Conservation (phyloP, 768 basidiomycete genomes). For the Rhodotorula paludigena region DNA sequence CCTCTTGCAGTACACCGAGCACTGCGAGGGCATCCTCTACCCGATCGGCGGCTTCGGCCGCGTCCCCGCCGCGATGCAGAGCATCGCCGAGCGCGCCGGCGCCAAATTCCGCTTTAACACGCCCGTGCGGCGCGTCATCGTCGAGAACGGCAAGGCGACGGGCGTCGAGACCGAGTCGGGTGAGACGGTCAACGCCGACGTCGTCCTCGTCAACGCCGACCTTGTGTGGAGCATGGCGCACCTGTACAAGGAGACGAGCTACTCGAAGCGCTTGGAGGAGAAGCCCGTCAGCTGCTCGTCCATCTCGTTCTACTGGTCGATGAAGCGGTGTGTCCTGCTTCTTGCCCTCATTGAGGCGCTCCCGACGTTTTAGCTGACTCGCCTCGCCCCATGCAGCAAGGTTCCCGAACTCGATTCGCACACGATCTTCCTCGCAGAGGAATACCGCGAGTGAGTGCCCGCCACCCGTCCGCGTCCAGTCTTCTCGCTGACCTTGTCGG, state of each 20-base stretch:
- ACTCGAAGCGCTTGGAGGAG: conserved; percentile 34
- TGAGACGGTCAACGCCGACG: conserved; percentile 34
- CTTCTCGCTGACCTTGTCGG: too few relatives aligned
- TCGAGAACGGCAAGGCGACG: conserved; percentile 42
- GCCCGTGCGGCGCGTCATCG: conserved; percentile 46
- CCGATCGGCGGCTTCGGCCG: conserved; percentile 43
- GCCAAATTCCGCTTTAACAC: conserved; percentile 48
- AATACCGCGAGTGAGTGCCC: conserved; percentile 49
- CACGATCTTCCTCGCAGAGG: conserved; percentile 52
- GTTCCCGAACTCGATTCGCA: conserved; percentile 47
- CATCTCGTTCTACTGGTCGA: conserved; percentile 52
- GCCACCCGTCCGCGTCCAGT: too few relatives aligned
- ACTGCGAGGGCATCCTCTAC: conserved; percentile 47
- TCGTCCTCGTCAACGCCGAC: conserved; percentile 51
- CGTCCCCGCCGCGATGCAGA: conserved; percentile 46
- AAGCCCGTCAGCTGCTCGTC: conserved; percentile 47
- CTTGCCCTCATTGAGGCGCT: background rate
- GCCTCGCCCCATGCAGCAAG: conserved; percentile 6
- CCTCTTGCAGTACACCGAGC: conserved; percentile 51
- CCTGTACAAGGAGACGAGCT: conserved; percentile 44
- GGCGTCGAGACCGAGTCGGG: conserved; percentile 47
- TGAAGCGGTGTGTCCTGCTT: conserved; percentile 44
- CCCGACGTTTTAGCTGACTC: background rate
- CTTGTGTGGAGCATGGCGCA: conserved; percentile 50
- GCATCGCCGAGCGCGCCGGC: conserved; percentile 46